Base-by-base conservation (phyloP, 2,329 filamentous ascomycete species). In the Apiospora kogelbergensis region DNA sequence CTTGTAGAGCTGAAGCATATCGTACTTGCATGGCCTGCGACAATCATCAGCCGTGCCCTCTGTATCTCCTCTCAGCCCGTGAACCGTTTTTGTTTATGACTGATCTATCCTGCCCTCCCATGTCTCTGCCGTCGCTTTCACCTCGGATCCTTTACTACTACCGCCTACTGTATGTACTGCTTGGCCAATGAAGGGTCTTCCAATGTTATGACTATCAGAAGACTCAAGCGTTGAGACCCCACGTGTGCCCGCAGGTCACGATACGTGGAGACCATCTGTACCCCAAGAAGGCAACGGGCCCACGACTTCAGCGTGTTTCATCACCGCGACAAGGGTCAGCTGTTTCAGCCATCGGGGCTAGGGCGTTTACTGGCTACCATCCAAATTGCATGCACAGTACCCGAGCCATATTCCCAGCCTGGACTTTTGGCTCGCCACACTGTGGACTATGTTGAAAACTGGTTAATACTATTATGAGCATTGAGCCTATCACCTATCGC, bases 261-360 rank as follows among this genome's bases (percentile, higher is more conserved):
- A 60, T 37, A 37, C 30, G 53, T 60, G 53, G 53, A 9, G 9
- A 37, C 53, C 17, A 17, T 37, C 20, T 60, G 20, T 60, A 37
- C 30, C 53, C 53, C 30, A 60, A 60, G 53, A 60, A 37, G 30
- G 30, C 53, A 60, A 60, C 30, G 3, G 30, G 53, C 53, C 53
- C 30, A 60, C 53, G 53, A 60, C 30, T 60, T 60, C 53, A 37
- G 53, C 7, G n/a, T 60, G 53, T 60, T 60, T 60, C 53, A 60
- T 60, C 30, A 9, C 30, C 13, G 30, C 20, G 9, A 15, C 53
- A 60, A 30, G 53, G 53, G 30, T 60, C 30, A 20, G n/a, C 53
- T n/a, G 53, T 60, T 60, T 60, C 53, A 60, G 53, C 53, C 53
- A 37, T 60, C 26, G 20, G 17, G 17, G 17, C 53, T 60, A 60